Conservation (phyloP, 441 rosid species). For the Euphorbia schlechtendalii region DNA sequence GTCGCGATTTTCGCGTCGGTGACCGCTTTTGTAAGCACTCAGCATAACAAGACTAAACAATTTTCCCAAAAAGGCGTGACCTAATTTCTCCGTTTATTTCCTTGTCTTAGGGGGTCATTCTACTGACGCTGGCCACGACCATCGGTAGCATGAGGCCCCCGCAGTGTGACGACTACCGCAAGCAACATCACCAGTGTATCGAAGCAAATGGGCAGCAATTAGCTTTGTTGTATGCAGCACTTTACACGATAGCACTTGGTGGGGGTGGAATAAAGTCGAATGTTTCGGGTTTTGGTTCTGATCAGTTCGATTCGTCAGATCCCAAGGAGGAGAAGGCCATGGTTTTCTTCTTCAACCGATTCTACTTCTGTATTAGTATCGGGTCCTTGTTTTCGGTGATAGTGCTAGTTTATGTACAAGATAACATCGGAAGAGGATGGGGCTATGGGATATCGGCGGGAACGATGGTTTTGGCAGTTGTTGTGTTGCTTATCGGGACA, state of each 20-base stretch:
- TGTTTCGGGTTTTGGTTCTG: slow-evolving; percentile 85
- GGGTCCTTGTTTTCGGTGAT: slow-evolving; percentile 72
- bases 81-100: too few relatives aligned
- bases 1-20: slow-evolving; percentile 57
- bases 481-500: slow-evolving; percentile 53
- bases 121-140: slow-evolving; percentile 63
- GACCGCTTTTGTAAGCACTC: slow-evolving; percentile 50
- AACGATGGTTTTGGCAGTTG: slow-evolving; percentile 63
- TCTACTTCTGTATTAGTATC: slow-evolving; percentile 66
- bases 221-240: slow-evolving; percentile 67
- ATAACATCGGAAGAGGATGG: slow-evolving; percentile 85
- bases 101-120: slow-evolving; percentile 55
- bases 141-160: slow-evolving; percentile 71
- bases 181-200: slow-evolving; percentile 52
- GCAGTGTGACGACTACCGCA: slow-evolving; percentile 46
- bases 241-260: slow-evolving; percentile 71
- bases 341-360: slow-evolving; percentile 89
- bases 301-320: slow-evolving; percentile 66
- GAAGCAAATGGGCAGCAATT: slow-evolving; percentile 62
- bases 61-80: neutral
- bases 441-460: slow-evolving; percentile 85
- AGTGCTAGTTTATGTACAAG: slow-evolving; percentile 78
- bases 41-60: neutral
- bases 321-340: slow-evolving; percentile 74
- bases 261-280: slow-evolving; percentile 93